Conservation (phyloP, 306 rosid genomes). For the Geum urbanum region DNA sequence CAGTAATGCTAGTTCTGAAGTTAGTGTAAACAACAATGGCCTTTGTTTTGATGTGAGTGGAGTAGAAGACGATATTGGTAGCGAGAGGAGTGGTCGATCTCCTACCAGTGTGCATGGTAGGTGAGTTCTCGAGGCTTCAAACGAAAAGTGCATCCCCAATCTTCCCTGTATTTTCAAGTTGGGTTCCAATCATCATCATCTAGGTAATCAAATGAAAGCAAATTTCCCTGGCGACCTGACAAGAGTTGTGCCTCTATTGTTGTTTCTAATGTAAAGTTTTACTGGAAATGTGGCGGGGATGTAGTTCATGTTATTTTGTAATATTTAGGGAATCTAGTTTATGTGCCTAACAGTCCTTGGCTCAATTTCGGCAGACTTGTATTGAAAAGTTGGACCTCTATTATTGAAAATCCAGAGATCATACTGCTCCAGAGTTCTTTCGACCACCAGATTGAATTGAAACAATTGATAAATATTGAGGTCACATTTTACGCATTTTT, state of each 20-base stretch:
- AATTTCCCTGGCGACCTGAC: slow-evolving; percentile 42
- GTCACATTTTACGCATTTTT: too few species aligned
- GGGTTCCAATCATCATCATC: slow-evolving; percentile 31
- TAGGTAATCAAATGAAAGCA: slow-evolving; percentile 23
- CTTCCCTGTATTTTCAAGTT: slow-evolving; percentile 8
- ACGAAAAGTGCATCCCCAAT: slow-evolving; percentile 19
- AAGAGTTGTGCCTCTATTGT: slow-evolving; percentile 35
- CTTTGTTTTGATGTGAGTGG: slow-evolving; percentile 65
- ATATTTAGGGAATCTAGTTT: slow-evolving; percentile 38
- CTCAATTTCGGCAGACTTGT: slow-evolving; percentile 33
- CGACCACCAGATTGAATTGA: too few species aligned
- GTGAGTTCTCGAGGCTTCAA: slow-evolving; percentile 33
- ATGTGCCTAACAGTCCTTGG: slow-evolving; percentile 36
- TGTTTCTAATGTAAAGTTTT: slow-evolving; percentile 41
- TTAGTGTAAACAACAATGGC: slow-evolving; percentile 90
- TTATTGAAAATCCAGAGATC: background rate
- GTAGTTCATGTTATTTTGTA: slow-evolving; percentile 40
- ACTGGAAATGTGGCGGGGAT: slow-evolving; percentile 36
- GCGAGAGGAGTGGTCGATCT: slow-evolving; percentile 71
- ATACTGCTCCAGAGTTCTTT: background rate
- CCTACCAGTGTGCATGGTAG: slow-evolving; percentile 63
- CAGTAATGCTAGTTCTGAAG: slow-evolving; percentile 92
- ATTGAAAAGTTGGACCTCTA: slow-evolving; percentile 14
- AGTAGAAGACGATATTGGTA: slow-evolving; percentile 70
- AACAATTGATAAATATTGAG: too few species aligned